These are phyloP conservation scores for Aspergillus ruber DNA, from an alignment of 2,329 filamentous ascomycete genomes.

Conservation along the genomic window DNA sequence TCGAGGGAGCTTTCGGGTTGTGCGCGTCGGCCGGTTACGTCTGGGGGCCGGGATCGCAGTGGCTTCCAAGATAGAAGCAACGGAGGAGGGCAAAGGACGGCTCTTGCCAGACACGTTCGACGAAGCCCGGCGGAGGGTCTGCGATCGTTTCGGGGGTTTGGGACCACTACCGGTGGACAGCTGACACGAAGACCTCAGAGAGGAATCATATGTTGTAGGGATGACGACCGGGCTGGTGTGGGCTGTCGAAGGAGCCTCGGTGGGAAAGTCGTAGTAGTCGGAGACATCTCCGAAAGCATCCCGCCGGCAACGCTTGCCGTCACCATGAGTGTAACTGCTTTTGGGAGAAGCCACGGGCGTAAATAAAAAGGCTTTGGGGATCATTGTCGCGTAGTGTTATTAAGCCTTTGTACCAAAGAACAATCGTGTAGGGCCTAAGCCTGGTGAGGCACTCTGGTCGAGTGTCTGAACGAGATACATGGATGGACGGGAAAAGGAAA, in stretches of 20 bases:
- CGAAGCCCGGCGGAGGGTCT: constrained; percentile 18
- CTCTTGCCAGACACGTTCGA: constrained; percentile 21
- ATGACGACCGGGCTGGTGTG: constrained; percentile 31
- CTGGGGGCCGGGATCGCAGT: constrained; percentile 53
- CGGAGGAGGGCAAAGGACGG: constrained; percentile 47
- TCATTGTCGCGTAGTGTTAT: constrained; percentile 31
- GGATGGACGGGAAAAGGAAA: constrained; percentile 11
- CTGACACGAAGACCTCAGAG: constrained; percentile 13
- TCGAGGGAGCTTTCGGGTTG: constrained; percentile 34
- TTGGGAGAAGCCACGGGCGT: constrained; percentile 25
- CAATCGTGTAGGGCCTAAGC: constrained; percentile 15
- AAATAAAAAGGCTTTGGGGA: constrained; percentile 35
- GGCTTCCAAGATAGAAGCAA: constrained; percentile 53
- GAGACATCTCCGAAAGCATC: neutral
- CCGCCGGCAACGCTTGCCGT: constrained; percentile 5
- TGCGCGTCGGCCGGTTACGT: constrained; percentile 32
- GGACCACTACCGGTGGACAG: constrained; percentile 10
- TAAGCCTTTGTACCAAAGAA: constrained; percentile 10
- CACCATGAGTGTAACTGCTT: constrained; percentile 7
- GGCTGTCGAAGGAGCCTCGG: constrained; percentile 4
- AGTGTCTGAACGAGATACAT: constrained; percentile 37
- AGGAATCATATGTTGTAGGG: constrained; percentile 26
- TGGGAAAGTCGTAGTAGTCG: neutral
- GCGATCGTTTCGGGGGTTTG: constrained; percentile 14
- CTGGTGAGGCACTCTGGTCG: constrained; percentile 36